Evolutionary conservation across 2,329 filamentous ascomycete species (phyloP).

Genomic region (Pseudocercospora pini-densiflorae): DNA sequence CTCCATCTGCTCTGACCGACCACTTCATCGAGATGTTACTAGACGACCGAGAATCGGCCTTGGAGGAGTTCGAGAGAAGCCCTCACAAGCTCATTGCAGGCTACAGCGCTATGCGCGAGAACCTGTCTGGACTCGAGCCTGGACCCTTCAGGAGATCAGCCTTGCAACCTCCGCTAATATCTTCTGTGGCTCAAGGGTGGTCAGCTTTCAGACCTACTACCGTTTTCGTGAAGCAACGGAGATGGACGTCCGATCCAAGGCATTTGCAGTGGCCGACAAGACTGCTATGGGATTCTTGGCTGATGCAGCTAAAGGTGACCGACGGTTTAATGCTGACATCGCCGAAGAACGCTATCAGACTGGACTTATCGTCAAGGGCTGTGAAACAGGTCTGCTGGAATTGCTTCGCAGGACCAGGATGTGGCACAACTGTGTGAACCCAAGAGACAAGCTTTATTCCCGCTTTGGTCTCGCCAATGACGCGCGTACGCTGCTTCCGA

Average conservation of each 20-base stretch:
- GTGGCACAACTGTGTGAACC: neutral
- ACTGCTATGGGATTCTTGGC: neutral
- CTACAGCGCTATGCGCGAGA: neutral
- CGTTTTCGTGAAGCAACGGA: neutral
- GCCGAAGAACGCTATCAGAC: conserved; percentile 1
- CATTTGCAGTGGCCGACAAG: conserved; percentile 2
- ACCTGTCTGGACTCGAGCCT: neutral
- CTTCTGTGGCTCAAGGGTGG: conserved; percentile 1
- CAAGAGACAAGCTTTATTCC: conserved; percentile 2
- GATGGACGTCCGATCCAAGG: neutral
- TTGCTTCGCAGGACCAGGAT: neutral
- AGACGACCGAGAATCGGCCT: neutral
- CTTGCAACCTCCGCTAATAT: neutral
- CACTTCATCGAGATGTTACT: neutral
- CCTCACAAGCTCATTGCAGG: neutral
- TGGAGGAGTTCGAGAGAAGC: neutral
- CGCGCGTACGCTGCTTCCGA: neutral
- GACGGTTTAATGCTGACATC: neutral
- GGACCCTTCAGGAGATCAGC: neutral
- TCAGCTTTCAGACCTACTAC: neutral
- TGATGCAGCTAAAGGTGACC: neutral
- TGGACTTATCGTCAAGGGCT: neutral
- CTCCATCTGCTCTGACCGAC: conserved; percentile 3
- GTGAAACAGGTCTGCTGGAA: neutral
- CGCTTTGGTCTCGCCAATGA: neutral